Conservation (phyloP, 2,329 filamentous ascomycete species). For the Aspergillus sp. region DNA sequence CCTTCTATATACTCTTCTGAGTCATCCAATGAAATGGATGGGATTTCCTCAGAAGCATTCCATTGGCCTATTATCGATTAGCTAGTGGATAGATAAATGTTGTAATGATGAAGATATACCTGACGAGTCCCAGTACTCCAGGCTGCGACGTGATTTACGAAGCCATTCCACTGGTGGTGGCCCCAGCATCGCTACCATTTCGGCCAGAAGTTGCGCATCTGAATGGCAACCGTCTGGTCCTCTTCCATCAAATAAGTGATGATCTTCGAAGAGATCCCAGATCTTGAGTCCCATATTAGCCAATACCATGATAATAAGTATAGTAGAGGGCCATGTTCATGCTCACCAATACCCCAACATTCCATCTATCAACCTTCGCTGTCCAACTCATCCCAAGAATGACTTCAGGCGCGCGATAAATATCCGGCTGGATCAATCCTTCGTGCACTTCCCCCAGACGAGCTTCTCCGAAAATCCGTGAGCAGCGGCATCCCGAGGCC, state of each 20-base stretch:
- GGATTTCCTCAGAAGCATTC: constrained; percentile 11
- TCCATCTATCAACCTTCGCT: constrained; percentile 33
- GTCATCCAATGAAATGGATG: constrained; percentile 23
- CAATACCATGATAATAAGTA: no score
- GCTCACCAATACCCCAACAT: constrained; percentile 26
- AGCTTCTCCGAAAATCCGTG: constrained; percentile 32
- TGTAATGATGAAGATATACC: not conserved
- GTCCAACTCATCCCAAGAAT: constrained; percentile 30
- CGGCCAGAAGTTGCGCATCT: constrained; percentile 18
- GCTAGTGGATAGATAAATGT: not conserved
- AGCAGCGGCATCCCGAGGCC: constrained; percentile 23
- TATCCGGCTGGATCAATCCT: constrained; percentile 25
- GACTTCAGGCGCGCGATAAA: constrained; percentile 33
- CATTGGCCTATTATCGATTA: constrained; percentile 14
- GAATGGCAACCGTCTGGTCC: constrained; percentile 11
- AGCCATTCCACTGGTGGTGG: constrained; percentile 11
- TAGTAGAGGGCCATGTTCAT: not conserved
- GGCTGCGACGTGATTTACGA: constrained; percentile 4
- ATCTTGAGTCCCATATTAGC: not conserved
- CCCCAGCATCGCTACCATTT: constrained; percentile 21
- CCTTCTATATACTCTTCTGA: constrained; percentile 28
- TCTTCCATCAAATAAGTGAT: constrained; percentile 19
- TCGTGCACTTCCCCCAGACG: constrained; percentile 17
- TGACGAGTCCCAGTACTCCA: constrained; percentile 16
- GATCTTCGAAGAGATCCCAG: constrained; percentile 22